A percentile compares a stretch with the other conserved stretches of the same genome.
Conservation (phyloP, 345 rosid species). For the Rhodomyrtus tomentosa region DNA sequence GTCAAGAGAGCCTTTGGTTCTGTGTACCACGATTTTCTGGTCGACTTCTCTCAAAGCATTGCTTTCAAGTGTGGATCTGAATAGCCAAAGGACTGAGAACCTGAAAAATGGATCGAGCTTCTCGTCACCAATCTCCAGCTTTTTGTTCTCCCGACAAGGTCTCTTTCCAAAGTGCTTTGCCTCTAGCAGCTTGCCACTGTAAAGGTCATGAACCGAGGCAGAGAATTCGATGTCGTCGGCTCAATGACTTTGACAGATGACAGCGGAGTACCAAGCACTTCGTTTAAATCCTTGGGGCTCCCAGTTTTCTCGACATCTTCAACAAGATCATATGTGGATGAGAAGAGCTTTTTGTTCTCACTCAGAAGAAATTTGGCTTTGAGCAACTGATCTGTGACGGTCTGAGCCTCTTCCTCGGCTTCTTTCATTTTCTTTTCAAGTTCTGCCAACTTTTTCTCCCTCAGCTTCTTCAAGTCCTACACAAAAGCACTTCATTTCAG, state of each 20-base stretch:
- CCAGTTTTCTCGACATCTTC: constrained; percentile 21
- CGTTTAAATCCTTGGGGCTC: constrained; percentile 11
- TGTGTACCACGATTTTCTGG: constrained; percentile 24
- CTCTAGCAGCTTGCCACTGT: constrained; percentile 86
- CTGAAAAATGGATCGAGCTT: constrained; percentile 35
- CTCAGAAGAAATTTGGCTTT: constrained; percentile 38
- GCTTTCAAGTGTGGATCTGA: constrained; percentile 44
- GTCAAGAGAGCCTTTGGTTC: constrained; percentile 15
- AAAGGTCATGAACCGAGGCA: constrained; percentile 78
- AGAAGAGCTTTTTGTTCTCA: constrained; percentile 44
- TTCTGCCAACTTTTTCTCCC: constrained; percentile 37
- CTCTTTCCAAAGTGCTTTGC: constrained; percentile 46
- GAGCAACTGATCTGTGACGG: constrained; percentile 24
- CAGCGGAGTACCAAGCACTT: constrained; percentile 16
- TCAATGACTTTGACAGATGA: constrained; percentile 18
- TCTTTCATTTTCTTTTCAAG: constrained; percentile 57
- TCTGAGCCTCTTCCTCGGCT: constrained; percentile 41
- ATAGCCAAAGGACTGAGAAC: constrained; percentile 52
- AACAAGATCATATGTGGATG: constrained; percentile 12
- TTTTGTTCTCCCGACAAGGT: constrained; percentile 20
- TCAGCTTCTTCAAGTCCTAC: constrained; percentile 48
- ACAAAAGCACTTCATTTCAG: not conserved
- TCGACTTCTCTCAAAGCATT: constrained; percentile 28
- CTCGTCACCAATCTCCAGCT: constrained; percentile 24
- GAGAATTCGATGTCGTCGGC: constrained; percentile 8